A percentile compares a stretch with the other conserved stretches of the same genome.
phyloP scores from a whole-genome alignment of 2,329 filamentous ascomycete species.

The Colletotrichum navitas region DNA sequence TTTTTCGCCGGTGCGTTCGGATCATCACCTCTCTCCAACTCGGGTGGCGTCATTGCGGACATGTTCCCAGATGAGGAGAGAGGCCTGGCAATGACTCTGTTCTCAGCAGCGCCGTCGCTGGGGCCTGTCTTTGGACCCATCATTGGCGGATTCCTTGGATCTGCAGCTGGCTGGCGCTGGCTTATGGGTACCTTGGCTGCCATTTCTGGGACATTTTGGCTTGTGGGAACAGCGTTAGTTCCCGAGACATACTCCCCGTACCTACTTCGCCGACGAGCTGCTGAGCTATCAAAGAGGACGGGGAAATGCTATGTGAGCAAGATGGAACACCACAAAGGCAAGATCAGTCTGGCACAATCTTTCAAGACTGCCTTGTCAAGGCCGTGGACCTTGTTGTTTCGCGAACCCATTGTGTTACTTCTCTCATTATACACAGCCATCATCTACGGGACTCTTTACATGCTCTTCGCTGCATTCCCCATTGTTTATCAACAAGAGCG shows the following conservation, averaged over 20 bases:
- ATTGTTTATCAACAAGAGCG: constrained; percentile 74
- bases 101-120: constrained; percentile 74
- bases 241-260: constrained; percentile 49
- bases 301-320: constrained; percentile 45
- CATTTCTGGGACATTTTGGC: constrained; percentile 57
- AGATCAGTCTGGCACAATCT: constrained; percentile 58
- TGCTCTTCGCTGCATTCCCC: constrained; percentile 71
- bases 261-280: constrained; percentile 45
- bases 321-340: constrained; percentile 62
- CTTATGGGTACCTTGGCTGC: constrained; percentile 74
- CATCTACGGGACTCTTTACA: constrained; percentile 68
- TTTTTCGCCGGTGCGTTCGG: constrained; percentile 76
- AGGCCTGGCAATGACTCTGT: constrained; percentile 71
- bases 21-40: constrained; percentile 71
- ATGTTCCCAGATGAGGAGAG: constrained; percentile 66
- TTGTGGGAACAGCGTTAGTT: constrained; percentile 60
- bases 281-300: constrained; percentile 39
- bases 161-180: constrained; percentile 77
- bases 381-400: constrained; percentile 77
- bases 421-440: constrained; percentile 76
- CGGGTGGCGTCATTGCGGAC: constrained; percentile 72
- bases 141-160: constrained; percentile 74
- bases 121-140: constrained; percentile 75
- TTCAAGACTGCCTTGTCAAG: constrained; percentile 59
- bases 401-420: constrained; percentile 77